A percentile compares a stretch with the other conserved stretches of the same genome.
Evolutionary conservation across 108 stramenopile species (phyloP).

Genomic region (Seminavis robusta): DNA sequence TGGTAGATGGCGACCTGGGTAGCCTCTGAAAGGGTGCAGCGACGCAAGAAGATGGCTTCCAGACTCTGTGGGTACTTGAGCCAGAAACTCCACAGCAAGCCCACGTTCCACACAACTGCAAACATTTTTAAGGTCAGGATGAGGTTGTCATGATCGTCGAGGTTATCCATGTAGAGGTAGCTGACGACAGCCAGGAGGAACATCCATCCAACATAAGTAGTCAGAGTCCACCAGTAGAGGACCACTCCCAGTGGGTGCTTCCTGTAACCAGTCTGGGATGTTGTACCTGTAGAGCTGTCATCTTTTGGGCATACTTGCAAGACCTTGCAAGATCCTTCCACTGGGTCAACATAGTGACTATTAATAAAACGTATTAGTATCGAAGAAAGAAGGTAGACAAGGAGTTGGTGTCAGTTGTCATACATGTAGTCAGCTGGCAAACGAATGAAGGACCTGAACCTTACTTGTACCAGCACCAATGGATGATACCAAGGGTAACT

Average conservation of each 20-base stretch:
- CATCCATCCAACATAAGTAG: slow-evolving; percentile 17
- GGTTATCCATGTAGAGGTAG: slow-evolving; percentile 30
- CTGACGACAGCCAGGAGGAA: too few relatives aligned
- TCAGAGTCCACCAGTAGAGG: slow-evolving; percentile 29
- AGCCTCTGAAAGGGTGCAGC: slow-evolving; percentile 36
- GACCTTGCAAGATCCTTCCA: slow-evolving; percentile 24
- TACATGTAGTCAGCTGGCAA: too few relatives aligned
- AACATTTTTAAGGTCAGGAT: slow-evolving; percentile 41
- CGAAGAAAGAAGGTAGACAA: too few relatives aligned
- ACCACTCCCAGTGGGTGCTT: slow-evolving; percentile 27
- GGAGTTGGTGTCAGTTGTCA: too few relatives aligned
- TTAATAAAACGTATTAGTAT: too few relatives aligned
- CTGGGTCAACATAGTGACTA: too few relatives aligned
- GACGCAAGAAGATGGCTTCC: slow-evolving; percentile 29
- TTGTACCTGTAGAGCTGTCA: too few relatives aligned
- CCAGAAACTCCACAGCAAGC: too few relatives aligned
- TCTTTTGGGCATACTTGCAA: slow-evolving; percentile 8
- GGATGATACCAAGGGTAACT: slow-evolving; percentile 30
- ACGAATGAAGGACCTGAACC: too few relatives aligned
- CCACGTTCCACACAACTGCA: slow-evolving; percentile 43
- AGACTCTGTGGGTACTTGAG: too few relatives aligned
- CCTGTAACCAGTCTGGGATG: slow-evolving; percentile 53
- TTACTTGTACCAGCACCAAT: slow-evolving; percentile 54
- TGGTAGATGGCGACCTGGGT: slow-evolving; percentile 52
- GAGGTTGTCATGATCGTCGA: too few relatives aligned